Evolutionary conservation across 1,284 basidiomycete genomes (phyloP).

Genomic region (Neolentinus lepideus): DNA sequence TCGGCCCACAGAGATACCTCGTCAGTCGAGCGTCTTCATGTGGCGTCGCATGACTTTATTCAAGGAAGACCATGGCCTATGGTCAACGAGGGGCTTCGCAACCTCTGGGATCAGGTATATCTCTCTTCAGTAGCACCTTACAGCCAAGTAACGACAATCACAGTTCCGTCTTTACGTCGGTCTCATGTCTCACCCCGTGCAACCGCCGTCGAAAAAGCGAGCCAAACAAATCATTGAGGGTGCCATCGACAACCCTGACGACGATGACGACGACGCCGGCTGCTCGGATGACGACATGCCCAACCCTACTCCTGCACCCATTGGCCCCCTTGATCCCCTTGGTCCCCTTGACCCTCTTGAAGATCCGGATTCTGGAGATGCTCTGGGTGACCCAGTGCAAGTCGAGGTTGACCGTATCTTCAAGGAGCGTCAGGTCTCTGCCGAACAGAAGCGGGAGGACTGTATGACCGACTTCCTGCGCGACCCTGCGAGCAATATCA

Average conservation of each 20-base stretch:
- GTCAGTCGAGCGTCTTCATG: slow-evolving; percentile 45
- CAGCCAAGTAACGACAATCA: background rate
- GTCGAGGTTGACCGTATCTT: slow-evolving; percentile 3
- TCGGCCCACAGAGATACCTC: slow-evolving; percentile 26
- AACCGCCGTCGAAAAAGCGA: background rate
- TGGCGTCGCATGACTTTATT: slow-evolving; percentile 51
- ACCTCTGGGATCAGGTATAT: slow-evolving; percentile 56
- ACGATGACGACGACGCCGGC: slow-evolving; percentile 23
- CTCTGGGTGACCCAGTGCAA: slow-evolving; percentile 9
- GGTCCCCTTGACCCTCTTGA: background rate
- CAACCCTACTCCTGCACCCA: slow-evolving; percentile 3
- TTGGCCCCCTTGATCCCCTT: background rate
- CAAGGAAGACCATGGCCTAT: slow-evolving; percentile 45
- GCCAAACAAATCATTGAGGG: slow-evolving; percentile 3
- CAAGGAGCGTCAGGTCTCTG: background rate
- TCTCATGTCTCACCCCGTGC: slow-evolving; percentile 32
- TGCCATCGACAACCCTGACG: slow-evolving; percentile 23
- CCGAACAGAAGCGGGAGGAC: slow-evolving; percentile 26
- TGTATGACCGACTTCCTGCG: slow-evolving; percentile 43
- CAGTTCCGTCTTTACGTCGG: slow-evolving; percentile 55
- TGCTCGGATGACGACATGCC: slow-evolving; percentile 1
- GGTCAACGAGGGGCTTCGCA: slow-evolving; percentile 29
- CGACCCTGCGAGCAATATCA: slow-evolving; percentile 44
- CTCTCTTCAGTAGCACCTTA: background rate
- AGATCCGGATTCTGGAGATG: slow-evolving; percentile 16